These are phyloP conservation scores for Trichoderma asperelloides DNA, from an alignment of 495 filamentous ascomycete species.

Conservation along the genomic window DNA sequence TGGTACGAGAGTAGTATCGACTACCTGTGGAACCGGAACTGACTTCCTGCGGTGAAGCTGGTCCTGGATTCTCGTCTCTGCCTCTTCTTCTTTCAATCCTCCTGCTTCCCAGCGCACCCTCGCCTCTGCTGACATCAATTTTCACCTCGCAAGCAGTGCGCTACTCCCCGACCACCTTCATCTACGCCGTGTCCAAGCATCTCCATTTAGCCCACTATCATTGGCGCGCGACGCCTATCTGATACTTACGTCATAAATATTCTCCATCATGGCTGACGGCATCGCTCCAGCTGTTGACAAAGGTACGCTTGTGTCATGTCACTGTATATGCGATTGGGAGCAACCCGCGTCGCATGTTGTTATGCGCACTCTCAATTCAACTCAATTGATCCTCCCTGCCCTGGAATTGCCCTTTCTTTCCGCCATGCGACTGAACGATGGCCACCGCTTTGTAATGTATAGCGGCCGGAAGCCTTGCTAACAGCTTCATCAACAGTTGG, in stretches of 20 bases:
- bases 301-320: slow-evolving; percentile 20
- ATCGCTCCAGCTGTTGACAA: slow-evolving; percentile 30
- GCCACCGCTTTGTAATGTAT: neutral
- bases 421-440: neutral
- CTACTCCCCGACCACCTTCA: neutral
- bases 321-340: neutral
- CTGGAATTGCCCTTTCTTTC: neutral
- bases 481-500: slow-evolving; percentile 6
- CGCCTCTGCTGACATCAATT: too few relatives aligned
- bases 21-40: neutral
- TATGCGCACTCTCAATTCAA: neutral
- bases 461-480: neutral
- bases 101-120: neutral
- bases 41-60: neutral
- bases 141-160: neutral
- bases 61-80: too few relatives aligned
- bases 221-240: neutral
- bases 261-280: slow-evolving; percentile 25
- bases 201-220: neutral
- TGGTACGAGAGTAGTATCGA: neutral
- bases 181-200: neutral
- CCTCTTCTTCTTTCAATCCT: neutral
- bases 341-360: neutral
- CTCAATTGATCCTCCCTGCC: neutral
- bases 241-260: slow-evolving; percentile 32